Percentiles rank a stretch among this genome's conserved stretches.
Evolutionary conservation across 768 basidiomycete genomes (phyloP).

Genomic region (Tubosaeta sp.): DNA sequence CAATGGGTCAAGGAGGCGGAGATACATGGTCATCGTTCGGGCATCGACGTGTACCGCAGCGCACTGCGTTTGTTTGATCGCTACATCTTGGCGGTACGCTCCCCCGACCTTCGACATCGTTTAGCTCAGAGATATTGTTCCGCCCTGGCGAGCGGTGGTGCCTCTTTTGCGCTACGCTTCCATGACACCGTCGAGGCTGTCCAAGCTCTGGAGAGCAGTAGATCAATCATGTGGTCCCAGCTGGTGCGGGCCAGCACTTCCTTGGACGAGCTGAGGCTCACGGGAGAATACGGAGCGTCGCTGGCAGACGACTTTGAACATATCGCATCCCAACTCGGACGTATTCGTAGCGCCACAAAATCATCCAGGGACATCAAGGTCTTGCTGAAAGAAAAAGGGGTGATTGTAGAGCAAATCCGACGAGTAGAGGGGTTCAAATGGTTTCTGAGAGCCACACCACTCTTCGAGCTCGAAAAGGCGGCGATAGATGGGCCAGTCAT

Average conservation of each 20-base stretch:
- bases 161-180: conserved; percentile 24
- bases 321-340: conserved; percentile 14
- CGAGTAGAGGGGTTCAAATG: conserved; percentile 28
- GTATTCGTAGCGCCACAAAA: conserved; percentile 4
- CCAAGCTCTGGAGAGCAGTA: conserved; percentile 29
- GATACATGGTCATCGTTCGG: conserved; percentile 20
- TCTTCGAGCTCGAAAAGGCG: conserved; percentile 24
- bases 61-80: conserved; percentile 24
- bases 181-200: conserved; percentile 24
- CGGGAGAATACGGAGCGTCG: conserved; percentile 14
- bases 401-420: conserved; percentile 27
- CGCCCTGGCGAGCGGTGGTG: conserved; percentile 25
- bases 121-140: conserved; percentile 9
- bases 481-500: conserved; percentile 34
- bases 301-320: conserved; percentile 22
- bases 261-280: conserved; percentile 24
- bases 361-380: conserved; percentile 15
- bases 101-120: conserved; percentile 14
- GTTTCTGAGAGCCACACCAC: conserved; percentile 26
- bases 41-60: conserved; percentile 26
- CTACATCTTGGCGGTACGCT: conserved; percentile 13
- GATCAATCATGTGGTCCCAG: conserved; percentile 34
- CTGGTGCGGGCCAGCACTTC: conserved; percentile 22
- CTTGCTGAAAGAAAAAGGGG: conserved; percentile 25
- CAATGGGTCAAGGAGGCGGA: conserved; percentile 23